These are phyloP conservation scores for Candida corydali DNA, from an alignment of 805 yeast species.

Conservation along the genomic window DNA sequence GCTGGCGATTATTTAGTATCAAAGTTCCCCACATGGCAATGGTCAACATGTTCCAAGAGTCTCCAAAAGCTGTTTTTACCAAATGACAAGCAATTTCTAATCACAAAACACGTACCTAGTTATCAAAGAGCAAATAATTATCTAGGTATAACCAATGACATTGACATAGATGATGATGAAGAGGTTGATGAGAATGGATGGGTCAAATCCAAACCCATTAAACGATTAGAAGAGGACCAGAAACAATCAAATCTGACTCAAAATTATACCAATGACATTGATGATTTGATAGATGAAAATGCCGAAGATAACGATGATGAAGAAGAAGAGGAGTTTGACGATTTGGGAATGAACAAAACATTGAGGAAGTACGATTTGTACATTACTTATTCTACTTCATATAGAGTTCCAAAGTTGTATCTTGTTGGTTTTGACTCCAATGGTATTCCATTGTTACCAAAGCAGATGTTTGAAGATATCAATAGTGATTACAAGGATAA, in stretches of 20 bases:
- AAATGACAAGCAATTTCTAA: slow-evolving; percentile 76
- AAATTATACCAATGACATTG: slow-evolving; percentile 43
- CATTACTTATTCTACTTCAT: slow-evolving; percentile 90
- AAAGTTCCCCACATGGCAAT: slow-evolving; percentile 96
- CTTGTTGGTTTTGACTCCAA: slow-evolving; percentile 79
- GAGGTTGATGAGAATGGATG: slow-evolving; percentile 52
- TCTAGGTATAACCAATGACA: slow-evolving; percentile 48
- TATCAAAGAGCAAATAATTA: slow-evolving; percentile 62
- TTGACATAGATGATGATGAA: slow-evolving; percentile 34
- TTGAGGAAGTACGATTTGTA: slow-evolving; percentile 81
- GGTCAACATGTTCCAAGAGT: slow-evolving; percentile 45
- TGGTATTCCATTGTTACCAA: slow-evolving; percentile 83
- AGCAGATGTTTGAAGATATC: slow-evolving; percentile 93
- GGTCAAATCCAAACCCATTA: slow-evolving; percentile 35
- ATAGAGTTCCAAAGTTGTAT: slow-evolving; percentile 93
- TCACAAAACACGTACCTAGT: slow-evolving; percentile 88
- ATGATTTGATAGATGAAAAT: slow-evolving; percentile 42
- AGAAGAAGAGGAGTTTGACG: slow-evolving; percentile 25
- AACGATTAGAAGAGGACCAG: background rate
- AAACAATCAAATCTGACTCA: slow-evolving; percentile 16
- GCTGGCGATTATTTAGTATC: slow-evolving; percentile 93
- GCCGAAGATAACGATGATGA: slow-evolving; percentile 31
- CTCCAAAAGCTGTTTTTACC: slow-evolving; percentile 70
- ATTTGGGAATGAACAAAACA: slow-evolving; percentile 25
- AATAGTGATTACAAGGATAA: slow-evolving; percentile 88